Base-by-base conservation (phyloP, 257 asterid species). In the Lycium ferocissimum region DNA sequence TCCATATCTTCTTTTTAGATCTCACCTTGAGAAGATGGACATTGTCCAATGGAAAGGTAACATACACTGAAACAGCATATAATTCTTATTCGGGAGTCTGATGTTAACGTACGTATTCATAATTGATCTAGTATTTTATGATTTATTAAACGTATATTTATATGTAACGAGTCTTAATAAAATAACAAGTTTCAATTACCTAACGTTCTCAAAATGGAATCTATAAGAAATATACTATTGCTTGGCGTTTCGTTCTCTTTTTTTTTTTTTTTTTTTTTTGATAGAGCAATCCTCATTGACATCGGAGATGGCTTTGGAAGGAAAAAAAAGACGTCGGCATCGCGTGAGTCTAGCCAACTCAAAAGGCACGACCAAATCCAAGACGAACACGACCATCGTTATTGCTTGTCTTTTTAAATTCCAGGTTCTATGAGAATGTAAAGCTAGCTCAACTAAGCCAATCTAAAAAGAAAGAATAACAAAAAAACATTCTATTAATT, bases 1-100 rank as follows among this genome's bases (percentile, higher is more conserved):
- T 91, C 93, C 84, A 86, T 80, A 81, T 65, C 88, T 86, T 82
- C 65, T 82, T 88, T 87, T 85, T 51, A 81, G 92, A 89, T 89
- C 88, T 70, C 86, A 56, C 94, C 97, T 91, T 88, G 93, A 91
- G 88, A 91, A 87, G 89, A 85, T 69, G 88, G 81, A 84, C 83
- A 75, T 85, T 86, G 81, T 84, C 85, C 79, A 89, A 83, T 82
- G 83, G 85, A 86, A 91, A 85, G 87, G 83, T 76, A 14, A 71
- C 92, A 86, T 90, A 12, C n/a, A 47, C 47, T 79, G 91, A 75
- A 85, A 86, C 61, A 56, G 63, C 81, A 79, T 90, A 86, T 62
- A 62, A 62, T 62, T 62, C 70, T 3, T 22, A 62, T 62, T 22
- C 14, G 7, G 1, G 14, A 20, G 38, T 62, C 1, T 62, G 2